Conservation (phyloP, 257 asterid genomes). For the Paulownia fortunei region DNA sequence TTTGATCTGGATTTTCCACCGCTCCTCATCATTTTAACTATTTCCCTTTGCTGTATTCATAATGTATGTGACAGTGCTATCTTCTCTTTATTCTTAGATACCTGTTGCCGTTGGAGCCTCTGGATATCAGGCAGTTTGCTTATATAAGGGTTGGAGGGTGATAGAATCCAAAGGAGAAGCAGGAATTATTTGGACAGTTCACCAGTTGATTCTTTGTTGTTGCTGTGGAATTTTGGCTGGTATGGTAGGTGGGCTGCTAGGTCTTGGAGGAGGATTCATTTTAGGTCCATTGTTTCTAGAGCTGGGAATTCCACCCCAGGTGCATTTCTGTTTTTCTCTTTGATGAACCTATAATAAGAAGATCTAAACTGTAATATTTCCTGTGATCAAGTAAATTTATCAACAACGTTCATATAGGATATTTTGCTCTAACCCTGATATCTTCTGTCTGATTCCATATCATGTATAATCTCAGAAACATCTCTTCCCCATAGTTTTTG, state of each 20-base stretch:
- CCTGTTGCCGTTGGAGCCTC: slow-evolving; percentile 64
- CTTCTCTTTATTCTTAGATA: slow-evolving; percentile 40
- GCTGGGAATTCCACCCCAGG: slow-evolving; percentile 75
- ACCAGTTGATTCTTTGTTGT: slow-evolving; percentile 57
- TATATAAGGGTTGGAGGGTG: slow-evolving; percentile 59
- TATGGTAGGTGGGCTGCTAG: slow-evolving; percentile 66
- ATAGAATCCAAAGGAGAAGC: slow-evolving; percentile 49
- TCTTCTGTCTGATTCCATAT: background rate
- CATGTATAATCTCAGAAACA: background rate
- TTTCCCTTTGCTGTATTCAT: background rate
- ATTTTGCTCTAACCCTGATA: no score
- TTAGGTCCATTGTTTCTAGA: slow-evolving; percentile 63
- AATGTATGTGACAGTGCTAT: background rate
- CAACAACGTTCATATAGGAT: background rate
- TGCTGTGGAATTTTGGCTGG: slow-evolving; percentile 63
- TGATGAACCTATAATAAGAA: background rate
- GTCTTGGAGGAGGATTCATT: slow-evolving; percentile 78
- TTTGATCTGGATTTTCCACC: background rate
- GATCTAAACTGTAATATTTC: background rate
- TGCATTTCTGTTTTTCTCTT: background rate
- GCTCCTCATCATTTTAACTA: background rate
- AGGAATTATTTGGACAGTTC: slow-evolving; percentile 49
- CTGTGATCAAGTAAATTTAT: background rate
- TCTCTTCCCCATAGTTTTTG: background rate
- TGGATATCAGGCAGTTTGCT: slow-evolving; percentile 56